Evolutionary conservation across 352 stramenopile species (phyloP), one percentile per base, ranked within the genome.

Genomic region (Nothophytophthora sp.): DNA sequence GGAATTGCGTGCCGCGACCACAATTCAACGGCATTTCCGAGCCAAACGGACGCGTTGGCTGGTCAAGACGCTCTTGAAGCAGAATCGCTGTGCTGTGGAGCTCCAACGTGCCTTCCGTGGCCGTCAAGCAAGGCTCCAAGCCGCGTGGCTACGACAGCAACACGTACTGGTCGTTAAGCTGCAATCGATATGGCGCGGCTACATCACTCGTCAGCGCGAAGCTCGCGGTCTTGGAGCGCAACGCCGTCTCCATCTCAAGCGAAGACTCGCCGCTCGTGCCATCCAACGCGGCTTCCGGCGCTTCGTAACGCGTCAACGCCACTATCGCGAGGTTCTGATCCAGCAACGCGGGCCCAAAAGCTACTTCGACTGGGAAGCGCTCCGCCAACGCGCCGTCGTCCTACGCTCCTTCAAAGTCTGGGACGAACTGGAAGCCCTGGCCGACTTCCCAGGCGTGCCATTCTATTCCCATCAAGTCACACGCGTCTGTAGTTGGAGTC

Each of bases 401-500:
- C 24, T 65, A 18, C 59, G 67, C 6, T 79, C 55, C 4, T 92
- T 76, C 60, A 74, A 85, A 34, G 74, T 90, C 5, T 95, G 83
- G 83, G 71, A 92, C 39, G 84, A 92, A 41, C 73, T 92, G 55
- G 63, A 85, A 29, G 57, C 76, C 0, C 60, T 39, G 4, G 18
- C 37, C 16, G 69, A 76, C 12, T 86, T 87, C 28, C 69, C 70
- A 4, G 52, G 63, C 4, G 70, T 91, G 4, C 57, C 57, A 5
- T 95, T 95, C 35, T 95, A 93, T 53, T 80, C 67, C 43, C 78
- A 95, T 33, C 67, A 76, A 10, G 63, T 86, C 29, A 95, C 85
- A n/a, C 55, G 63, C 8, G 44, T 55, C 6, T 95, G 83, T 36
- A 65, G 63, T 11, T 95, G 85, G 85, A 43, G 80, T 35, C 76